Evolutionary conservation across 805 yeast genomes (phyloP), one percentile per base, ranked within the genome.

Genomic region (Candida hispaniensis): DNA sequence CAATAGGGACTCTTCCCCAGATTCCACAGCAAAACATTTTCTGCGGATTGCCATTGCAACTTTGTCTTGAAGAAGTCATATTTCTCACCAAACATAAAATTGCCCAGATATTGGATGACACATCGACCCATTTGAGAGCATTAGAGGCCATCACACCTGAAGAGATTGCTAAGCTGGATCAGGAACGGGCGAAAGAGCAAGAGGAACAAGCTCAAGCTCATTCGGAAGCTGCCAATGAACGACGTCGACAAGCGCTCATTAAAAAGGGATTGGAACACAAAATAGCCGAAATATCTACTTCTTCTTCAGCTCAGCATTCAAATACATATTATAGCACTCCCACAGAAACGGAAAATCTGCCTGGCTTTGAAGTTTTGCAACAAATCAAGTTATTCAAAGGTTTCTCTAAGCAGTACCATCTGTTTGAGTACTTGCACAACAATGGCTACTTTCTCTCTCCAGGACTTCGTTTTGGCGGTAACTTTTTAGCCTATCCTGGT

Each of bases 11-110:
- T 0, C 58, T 91, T 18, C 80, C 95, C 0, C 66, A 73, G 29
- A 83, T 86, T n/a, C 91, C 96, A 2, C 98, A 91, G 53, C 98
- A 88, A 50, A 85, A 83, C 49, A 63, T 75, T n/a, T 79, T 86
- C 48, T 60, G 82, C 24, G 93, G 94, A 0, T 56, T 86, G 2
- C 98, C 98, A 0, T 55, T 91, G 33, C 71, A 73, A 47, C 59
- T 88, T 26, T 65, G 73, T 56, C 55, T 71, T 0, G 93, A 81
- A 54, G 97, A 88, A 48, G 72, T 75, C 0, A 42, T 72, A 7
- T 80, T 80, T 72, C 59, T 85, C 17, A 61, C 76, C 6, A 57
- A 59, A 4, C 47, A 58, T 5, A 47, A 52, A 12, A 73, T 67
- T 0, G 58, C 54, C 1, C 46, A 60, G 3, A 47, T 77, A 3